Evolutionary conservation across 2,329 filamentous ascomycete species (phyloP).

Genomic region (Hypoxylon sp.): DNA sequence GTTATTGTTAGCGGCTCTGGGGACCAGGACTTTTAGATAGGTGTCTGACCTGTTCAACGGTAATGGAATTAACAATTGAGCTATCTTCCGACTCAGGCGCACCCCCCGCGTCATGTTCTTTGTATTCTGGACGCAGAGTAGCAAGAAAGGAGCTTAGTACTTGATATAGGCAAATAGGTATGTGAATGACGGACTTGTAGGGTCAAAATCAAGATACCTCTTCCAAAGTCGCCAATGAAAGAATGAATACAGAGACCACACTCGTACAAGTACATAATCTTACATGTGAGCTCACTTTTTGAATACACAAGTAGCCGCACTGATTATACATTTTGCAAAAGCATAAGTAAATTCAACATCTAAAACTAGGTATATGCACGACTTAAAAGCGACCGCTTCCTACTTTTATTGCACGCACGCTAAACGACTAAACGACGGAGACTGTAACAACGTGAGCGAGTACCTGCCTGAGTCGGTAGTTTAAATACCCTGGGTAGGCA

Average conservation of each 20-base stretch:
- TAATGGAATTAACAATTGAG: not conserved
- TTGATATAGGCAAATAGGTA: slow-evolving; percentile 21
- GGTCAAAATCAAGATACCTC: slow-evolving; percentile 30
- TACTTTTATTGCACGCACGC: slow-evolving; percentile 29
- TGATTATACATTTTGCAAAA: not conserved
- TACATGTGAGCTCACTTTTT: not conserved
- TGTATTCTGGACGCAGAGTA: not conserved
- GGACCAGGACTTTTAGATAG: slow-evolving; percentile 83
- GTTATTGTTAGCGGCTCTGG: slow-evolving; percentile 92
- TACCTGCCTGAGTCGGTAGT: not conserved
- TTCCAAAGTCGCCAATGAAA: slow-evolving; percentile 14
- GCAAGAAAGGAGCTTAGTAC: not conserved
- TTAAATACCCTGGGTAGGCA: not conserved
- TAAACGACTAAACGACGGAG: slow-evolving; percentile 35
- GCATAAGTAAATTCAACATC: not conserved
- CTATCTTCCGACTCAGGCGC: not conserved
- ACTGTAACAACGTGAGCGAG: slow-evolving; percentile 1
- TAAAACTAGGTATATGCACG: not conserved
- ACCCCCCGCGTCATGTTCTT: not conserved
- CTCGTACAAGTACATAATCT: not conserved
- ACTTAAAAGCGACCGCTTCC: slow-evolving; percentile 31
- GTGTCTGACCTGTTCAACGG: not conserved
- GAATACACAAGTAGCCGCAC: not conserved
- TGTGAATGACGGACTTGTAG: slow-evolving; percentile 10
- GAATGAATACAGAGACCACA: slow-evolving; percentile 4